These are phyloP conservation scores for Fusarium marasasianum DNA, from an alignment of 2,329 filamentous ascomycete species.

Conservation along the genomic window DNA sequence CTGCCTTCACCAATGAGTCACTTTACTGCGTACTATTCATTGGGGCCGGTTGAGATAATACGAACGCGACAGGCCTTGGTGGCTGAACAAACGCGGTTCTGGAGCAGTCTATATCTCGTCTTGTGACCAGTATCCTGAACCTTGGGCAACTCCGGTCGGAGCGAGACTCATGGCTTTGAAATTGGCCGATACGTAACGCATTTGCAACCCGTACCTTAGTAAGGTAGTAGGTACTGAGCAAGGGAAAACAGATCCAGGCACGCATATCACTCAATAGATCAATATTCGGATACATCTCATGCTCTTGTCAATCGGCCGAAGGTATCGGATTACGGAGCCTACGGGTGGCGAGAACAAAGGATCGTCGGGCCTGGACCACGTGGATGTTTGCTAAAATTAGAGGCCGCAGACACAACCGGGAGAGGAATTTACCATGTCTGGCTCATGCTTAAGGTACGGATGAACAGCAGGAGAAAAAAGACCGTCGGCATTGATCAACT, in stretches of 20 bases:
- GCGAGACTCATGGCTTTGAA: neutral
- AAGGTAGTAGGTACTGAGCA: neutral
- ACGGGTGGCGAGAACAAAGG: slow-evolving; percentile 31
- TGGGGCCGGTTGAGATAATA: neutral
- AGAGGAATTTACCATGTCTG: neutral
- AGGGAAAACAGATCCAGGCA: neutral
- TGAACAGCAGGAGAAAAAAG: neutral
- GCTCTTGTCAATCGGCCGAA: slow-evolving; percentile 27
- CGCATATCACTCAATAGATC: neutral
- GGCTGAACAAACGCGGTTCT: neutral
- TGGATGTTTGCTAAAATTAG: slow-evolving; percentile 34
- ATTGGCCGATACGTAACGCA: neutral
- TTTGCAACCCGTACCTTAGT: neutral
- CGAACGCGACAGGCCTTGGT: neutral
- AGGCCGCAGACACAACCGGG: slow-evolving; percentile 11
- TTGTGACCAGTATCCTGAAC: neutral
- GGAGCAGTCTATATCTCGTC: slow-evolving; percentile 3
- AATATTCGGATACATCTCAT: neutral
- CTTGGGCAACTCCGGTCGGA: neutral
- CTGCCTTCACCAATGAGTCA: neutral
- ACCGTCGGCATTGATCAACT: neutral
- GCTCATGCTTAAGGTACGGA: neutral
- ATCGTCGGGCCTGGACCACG: slow-evolving; percentile 34
- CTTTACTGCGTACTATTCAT: neutral
- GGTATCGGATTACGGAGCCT: slow-evolving; percentile 24